Conservation (phyloP, 2,329 filamentous ascomycete genomes). For the Shiraia bambusicola region DNA sequence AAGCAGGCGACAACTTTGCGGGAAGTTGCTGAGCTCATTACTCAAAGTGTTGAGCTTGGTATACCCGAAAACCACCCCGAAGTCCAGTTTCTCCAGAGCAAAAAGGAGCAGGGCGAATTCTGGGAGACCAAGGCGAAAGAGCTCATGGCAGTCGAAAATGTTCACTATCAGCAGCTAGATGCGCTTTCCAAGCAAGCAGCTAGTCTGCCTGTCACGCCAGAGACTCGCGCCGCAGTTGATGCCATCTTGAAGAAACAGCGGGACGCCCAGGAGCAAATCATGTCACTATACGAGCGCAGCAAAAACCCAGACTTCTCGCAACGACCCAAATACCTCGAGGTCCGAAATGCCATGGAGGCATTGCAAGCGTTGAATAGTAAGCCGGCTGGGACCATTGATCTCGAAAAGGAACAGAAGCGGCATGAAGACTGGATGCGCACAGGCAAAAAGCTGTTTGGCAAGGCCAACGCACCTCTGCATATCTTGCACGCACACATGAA, state of each 20-base stretch:
- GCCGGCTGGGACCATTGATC: slow-evolving; percentile 82
- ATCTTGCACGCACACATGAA: slow-evolving; percentile 95
- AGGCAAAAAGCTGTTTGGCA: slow-evolving; percentile 96
- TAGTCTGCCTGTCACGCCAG: slow-evolving; percentile 75
- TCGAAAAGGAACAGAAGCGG: slow-evolving; percentile 90
- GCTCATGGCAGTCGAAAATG: slow-evolving; percentile 83
- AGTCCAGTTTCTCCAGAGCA: slow-evolving; percentile 72
- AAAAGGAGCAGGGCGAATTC: slow-evolving; percentile 72
- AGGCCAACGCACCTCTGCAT: slow-evolving; percentile 94
- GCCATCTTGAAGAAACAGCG: slow-evolving; percentile 93
- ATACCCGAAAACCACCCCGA: slow-evolving; percentile 81
- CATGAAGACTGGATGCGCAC: slow-evolving; percentile 99
- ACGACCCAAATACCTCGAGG: slow-evolving; percentile 83
- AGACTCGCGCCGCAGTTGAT: slow-evolving; percentile 81
- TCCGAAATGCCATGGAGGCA: slow-evolving; percentile 85
- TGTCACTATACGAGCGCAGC: slow-evolving; percentile 76
- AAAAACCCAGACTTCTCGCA: slow-evolving; percentile 73
- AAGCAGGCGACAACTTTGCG: slow-evolving; percentile 67
- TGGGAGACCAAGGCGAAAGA: slow-evolving; percentile 96
- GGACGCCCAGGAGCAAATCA: slow-evolving; percentile 86
- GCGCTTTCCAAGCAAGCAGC: slow-evolving; percentile 82
- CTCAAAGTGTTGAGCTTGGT: slow-evolving; percentile 73
- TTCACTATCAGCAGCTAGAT: slow-evolving; percentile 94
- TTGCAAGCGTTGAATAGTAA: slow-evolving; percentile 90
- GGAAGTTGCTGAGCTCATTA: slow-evolving; percentile 77